Evolutionary conservation across 306 rosid species (phyloP).

Genomic region (Dryas alaskensis): DNA sequence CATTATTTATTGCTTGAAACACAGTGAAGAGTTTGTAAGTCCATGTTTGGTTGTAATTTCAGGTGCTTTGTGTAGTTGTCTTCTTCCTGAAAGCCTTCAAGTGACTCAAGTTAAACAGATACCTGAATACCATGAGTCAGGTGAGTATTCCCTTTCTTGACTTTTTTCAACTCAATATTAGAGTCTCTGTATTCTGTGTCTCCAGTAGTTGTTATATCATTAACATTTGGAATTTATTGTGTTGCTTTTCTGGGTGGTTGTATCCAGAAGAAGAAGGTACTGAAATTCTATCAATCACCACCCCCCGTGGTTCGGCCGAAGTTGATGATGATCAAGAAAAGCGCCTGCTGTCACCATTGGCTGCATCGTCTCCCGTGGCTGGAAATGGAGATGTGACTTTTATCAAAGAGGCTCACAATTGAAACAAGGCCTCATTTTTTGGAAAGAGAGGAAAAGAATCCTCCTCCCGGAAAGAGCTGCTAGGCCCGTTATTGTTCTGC

Average conservation of each 20-base stretch:
- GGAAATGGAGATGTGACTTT: slow-evolving; percentile 51
- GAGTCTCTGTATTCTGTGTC: not conserved
- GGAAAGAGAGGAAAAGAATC: not conserved
- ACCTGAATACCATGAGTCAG: slow-evolving; percentile 73
- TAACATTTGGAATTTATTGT: slow-evolving; percentile 22
- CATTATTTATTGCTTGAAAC: slow-evolving; percentile 11
- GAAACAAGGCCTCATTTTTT: not conserved
- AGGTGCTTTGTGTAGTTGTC: slow-evolving; percentile 89
- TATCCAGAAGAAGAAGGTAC: slow-evolving; percentile 61
- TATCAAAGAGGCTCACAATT: slow-evolving; percentile 50
- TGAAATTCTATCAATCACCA: slow-evolving; percentile 49
- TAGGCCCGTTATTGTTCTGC: not conserved
- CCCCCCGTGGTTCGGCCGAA: slow-evolving; percentile 47
- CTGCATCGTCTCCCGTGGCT: slow-evolving; percentile 30
- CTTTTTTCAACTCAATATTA: not conserved
- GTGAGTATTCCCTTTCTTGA: slow-evolving; percentile 38
- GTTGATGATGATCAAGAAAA: slow-evolving; percentile 62
- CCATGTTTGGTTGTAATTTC: slow-evolving; percentile 37
- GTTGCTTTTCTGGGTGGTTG: slow-evolving; percentile 22
- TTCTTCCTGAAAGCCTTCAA: slow-evolving; percentile 96
- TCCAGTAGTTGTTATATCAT: not conserved
- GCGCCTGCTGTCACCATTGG: slow-evolving; percentile 49
- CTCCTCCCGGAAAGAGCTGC: not conserved
- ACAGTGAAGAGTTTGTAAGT: slow-evolving; percentile 16
- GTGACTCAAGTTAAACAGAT: slow-evolving; percentile 67